These are phyloP conservation scores for Penicillium griseofulvum DNA, from an alignment of 2,329 filamentous ascomycete genomes.

Conservation along the genomic window DNA sequence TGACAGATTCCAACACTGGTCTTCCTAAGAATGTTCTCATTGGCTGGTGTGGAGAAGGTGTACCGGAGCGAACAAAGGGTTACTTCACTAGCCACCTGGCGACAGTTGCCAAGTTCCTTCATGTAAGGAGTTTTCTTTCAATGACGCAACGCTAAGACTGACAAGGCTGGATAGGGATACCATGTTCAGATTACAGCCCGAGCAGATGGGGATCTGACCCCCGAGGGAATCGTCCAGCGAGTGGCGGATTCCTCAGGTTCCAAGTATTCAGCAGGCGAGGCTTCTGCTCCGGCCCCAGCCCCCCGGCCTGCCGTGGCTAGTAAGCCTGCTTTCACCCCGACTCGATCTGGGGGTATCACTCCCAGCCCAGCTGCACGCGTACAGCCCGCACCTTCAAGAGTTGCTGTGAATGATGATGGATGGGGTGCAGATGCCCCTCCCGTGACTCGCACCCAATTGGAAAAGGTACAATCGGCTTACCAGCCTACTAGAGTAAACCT, in stretches of 20 bases:
- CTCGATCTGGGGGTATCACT: slow-evolving; percentile 53
- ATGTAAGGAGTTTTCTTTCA: slow-evolving; percentile 50
- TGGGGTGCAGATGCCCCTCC: slow-evolving; percentile 96
- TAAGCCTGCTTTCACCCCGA: slow-evolving; percentile 90
- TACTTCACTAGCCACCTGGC: slow-evolving; percentile 95
- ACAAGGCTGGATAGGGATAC: slow-evolving; percentile 62
- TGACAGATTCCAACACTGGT: slow-evolving; percentile 88
- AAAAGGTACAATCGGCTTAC: slow-evolving; percentile 91
- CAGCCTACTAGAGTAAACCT: slow-evolving; percentile 95
- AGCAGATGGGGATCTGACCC: slow-evolving; percentile 82
- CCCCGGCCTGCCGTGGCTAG: slow-evolving; percentile 70
- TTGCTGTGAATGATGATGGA: slow-evolving; percentile 74
- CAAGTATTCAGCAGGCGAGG: slow-evolving; percentile 73
- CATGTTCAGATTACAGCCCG: slow-evolving; percentile 97
- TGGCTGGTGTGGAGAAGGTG: slow-evolving; percentile 95
- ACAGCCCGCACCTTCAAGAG: slow-evolving; percentile 50
- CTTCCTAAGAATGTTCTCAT: slow-evolving; percentile 92
- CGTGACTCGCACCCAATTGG: slow-evolving; percentile 77
- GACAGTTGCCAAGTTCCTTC: slow-evolving; percentile 85
- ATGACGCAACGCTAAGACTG: background rate
- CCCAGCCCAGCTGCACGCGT: slow-evolving; percentile 63
- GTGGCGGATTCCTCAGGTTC: slow-evolving; percentile 91
- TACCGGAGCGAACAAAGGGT: slow-evolving; percentile 96
- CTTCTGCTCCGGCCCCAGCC: slow-evolving; percentile 48
- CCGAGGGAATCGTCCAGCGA: slow-evolving; percentile 86